Conservation (phyloP, 2,329 filamentous ascomycete species). For the Achaetomium macrosporum region DNA sequence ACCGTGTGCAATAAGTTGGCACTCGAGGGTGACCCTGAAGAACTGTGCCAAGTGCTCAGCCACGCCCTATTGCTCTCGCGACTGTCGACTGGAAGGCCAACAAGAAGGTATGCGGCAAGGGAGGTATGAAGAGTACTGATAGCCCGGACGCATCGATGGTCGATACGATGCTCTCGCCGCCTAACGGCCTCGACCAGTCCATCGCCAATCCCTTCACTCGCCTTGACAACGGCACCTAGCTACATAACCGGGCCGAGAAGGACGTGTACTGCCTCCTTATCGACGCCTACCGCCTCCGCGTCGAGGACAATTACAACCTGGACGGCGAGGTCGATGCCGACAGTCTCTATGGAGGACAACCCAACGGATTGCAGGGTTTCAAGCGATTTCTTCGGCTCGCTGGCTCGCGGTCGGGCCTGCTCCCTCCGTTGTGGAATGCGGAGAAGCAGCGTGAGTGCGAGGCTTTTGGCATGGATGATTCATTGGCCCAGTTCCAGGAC, state of each 20-base stretch:
- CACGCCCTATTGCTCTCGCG: conserved; percentile 44
- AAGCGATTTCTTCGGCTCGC: conserved; percentile 31
- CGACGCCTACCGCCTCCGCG: conserved; percentile 43
- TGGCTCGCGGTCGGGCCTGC: conserved; percentile 23
- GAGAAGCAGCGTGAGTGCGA: conserved; percentile 36
- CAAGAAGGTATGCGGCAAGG: conserved; percentile 22
- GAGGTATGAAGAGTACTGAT: too few species aligned
- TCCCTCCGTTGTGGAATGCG: conserved; percentile 42
- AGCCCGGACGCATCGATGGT: too few species aligned
- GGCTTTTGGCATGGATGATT: conserved; percentile 27
- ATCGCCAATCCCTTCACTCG: conserved; percentile 35
- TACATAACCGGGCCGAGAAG: conserved; percentile 38
- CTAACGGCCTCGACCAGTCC: conserved; percentile 28
- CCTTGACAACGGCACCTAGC: conserved; percentile 36
- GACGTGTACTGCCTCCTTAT: conserved; percentile 43
- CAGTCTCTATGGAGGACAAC: conserved; percentile 23
- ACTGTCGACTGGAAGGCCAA: conserved; percentile 48
- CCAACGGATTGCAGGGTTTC: conserved; percentile 30
- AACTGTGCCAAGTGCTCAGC: conserved; percentile 43
- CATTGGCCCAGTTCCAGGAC: conserved; percentile 25
- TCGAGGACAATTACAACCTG: conserved; percentile 33
- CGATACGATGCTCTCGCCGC: conserved; percentile 12
- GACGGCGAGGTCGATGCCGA: conserved; percentile 26
- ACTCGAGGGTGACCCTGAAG: conserved; percentile 29
- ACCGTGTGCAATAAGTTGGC: conserved; percentile 28